Evolutionary conservation across 2,329 filamentous ascomycete genomes (phyloP), one percentile per base, ranked within the genome.

Genomic region (Kalmusia sp.): DNA sequence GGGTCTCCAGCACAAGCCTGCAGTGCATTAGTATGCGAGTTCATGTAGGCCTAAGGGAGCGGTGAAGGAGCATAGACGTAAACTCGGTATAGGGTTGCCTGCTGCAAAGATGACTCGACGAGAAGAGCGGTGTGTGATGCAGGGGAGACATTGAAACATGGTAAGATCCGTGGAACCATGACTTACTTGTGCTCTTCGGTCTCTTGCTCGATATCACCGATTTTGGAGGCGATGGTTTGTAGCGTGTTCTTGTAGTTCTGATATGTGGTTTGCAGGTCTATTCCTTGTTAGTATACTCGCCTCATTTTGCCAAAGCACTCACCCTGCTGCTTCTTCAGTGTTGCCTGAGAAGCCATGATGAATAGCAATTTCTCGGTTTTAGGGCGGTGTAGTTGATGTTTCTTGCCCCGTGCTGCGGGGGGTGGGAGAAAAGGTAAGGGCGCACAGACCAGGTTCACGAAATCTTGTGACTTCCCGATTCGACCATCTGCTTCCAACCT

Each of bases 201-300:
- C 75, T 98, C 95, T 74, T 96, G 92, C 79, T 99, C 95, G 51
- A 99, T 93, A 71, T 98, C 93, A 34, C 95, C 95, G 65, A 99
- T 97, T 76, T 96, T 98, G 70, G 92, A 89, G 25, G 95, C 95
- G 68, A 99, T 87, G 71, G 95, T 91, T 77, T 98, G 93, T 53
- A 99, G 84, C 28, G 82, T 86, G 68, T 84, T 87, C 69, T 88
- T 88, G 81, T 84, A 93, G 76, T 87, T 91, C 62, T 85, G 85
- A 74, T 95, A 95, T 65, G 91, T 89, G 44, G 82, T 79, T 77
- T 95, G 91, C 62, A 95, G 85, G 72, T 95, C 91, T 95, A 6
- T 8, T 28, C 6, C 8, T 24, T 19, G 25, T 37, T 14, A 49
- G 22, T 30, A 44, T 19, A 35, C 14, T 17, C 15, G 15, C 12